Evolutionary conservation across 805 yeast species (phyloP), one percentile per base, ranked within the genome.

Genomic region (Wickerhamomyces chaumierensis): DNA sequence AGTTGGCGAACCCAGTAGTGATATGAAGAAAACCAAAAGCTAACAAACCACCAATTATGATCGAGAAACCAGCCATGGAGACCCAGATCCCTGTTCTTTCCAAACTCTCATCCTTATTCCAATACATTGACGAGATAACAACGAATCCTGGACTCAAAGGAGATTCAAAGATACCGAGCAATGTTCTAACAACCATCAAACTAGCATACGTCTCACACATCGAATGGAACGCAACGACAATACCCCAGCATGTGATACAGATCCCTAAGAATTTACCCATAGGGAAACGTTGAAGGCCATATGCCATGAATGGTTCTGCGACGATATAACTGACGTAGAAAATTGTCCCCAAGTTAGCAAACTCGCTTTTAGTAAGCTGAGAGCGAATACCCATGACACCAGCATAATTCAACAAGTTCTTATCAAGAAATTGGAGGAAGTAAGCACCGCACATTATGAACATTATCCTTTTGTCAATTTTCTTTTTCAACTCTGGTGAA

Each of bases 331-430:
- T 64, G 13, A 66, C 75, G 39, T 71, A 70, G 42, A 73, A 66
- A 15, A 73, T 70, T 1, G 80, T 72, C 25, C 73, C 69, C 37
- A 73, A 51, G 46, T 73, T 66, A 18, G 75, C 68, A 48, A 67
- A 74, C 37, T 75, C 70, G 32, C 71, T 62, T 6, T 67, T 61
- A 31, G 60, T 57, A 43, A 73, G 58, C 47, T 72, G 63, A 2
- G 61, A 52, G 48, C 68, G 71, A 46, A 76, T 72, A 1, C 81
- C 81, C 80, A 77, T 71, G 1, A 76, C 75, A 14, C 78, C 78
- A 3, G 82, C 78, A 48, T 75, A 73, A 44, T 75, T 75, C 31
- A 72, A 55, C 37, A 76, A 55, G n/a, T 73, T 64, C 48, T 77
- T 77, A 46, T 77, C 83, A 40, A 75, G 56, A 46, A 72, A 73